Evolutionary conservation across 106 monocot genomes (phyloP), one percentile per base, ranked within the genome.

Genomic region (Allium fistulosum): DNA sequence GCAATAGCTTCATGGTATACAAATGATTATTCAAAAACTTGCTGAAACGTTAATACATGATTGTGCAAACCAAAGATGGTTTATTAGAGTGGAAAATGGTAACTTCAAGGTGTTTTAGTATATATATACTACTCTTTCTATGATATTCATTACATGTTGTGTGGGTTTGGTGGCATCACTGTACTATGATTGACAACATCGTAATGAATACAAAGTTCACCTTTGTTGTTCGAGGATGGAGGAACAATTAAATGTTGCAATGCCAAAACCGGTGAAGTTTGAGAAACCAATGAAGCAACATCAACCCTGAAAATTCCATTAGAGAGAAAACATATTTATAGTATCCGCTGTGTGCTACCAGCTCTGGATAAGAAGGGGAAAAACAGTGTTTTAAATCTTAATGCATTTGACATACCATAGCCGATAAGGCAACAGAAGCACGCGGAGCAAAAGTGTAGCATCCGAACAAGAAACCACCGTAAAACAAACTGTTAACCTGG

Each of bases 381-480:
- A 26, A 52, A 18, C 22, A 67, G 53, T 2, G 17, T 10, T 48
- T 46, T 45, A 16, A 28, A 18, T 15, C 57, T 56, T 69, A 2
- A 10, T 57, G 15, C 17, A 51, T 53, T 28, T 55, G 10, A 71
- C 65, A 72, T 87, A 97, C 97, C 92, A 97, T 37, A 89, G 74
- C 50, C 89, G 80, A 65, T 78, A 78, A 68, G 97, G 91, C 70
- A 97, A 75, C 48, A 92, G 78, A 82, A 97, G 86, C 68, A 91
- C 97, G 48, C 79, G 81, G 61, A 97, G 65, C 8, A 77, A 72
- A 49, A 97, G 74, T 26, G 87, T 83, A 58, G 92, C 89, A 87
- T 97, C 97, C 46, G 97, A 97, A 79, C 97, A 84, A 79, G 97
- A 79, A 75, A 90, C 97, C 58, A 84, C 97, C 59, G 85, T 63